Evolutionary conservation across 208 protist genomes (phyloP).

Genomic region (Leptomonas pyrrhocoris): DNA sequence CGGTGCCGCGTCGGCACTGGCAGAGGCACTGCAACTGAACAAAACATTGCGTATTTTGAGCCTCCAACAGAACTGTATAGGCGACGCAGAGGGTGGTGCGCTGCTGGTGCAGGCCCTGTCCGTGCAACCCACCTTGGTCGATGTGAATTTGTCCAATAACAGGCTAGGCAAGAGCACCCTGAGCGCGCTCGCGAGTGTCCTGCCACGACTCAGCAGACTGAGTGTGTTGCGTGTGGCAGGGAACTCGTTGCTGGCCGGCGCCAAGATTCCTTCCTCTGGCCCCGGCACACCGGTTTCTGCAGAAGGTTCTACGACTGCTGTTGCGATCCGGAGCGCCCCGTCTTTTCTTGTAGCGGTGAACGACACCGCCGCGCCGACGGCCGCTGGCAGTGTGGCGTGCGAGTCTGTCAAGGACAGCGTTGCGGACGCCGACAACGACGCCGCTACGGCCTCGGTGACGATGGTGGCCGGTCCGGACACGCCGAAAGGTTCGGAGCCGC

Average conservation of each 20-base stretch:
- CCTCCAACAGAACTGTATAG: conserved; percentile 82
- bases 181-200: conserved; percentile 51
- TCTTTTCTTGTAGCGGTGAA: neutral
- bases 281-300: neutral
- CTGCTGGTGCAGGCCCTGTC: conserved; percentile 55
- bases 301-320: neutral
- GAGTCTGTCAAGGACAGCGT: conserved; percentile 5
- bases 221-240: conserved; percentile 69
- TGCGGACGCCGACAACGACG: neutral
- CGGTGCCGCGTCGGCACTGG: conserved; percentile 66
- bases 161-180: conserved; percentile 52
- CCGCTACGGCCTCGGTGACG: conserved; percentile 12
- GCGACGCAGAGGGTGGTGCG: conserved; percentile 64
- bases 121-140: conserved; percentile 51
- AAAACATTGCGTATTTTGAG: conserved; percentile 71
- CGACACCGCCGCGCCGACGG: neutral
- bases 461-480: neutral
- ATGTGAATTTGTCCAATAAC: conserved; percentile 83
- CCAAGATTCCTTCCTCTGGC: neutral
- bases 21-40: conserved; percentile 74
- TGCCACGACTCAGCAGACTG: conserved; percentile 53
- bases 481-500: neutral
- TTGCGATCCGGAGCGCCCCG: neutral
- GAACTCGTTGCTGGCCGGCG: conserved; percentile 53
- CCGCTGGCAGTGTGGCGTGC: neutral